Evolutionary conservation across 495 filamentous ascomycete genomes (phyloP).

Genomic region (Choiromyces venosus): DNA sequence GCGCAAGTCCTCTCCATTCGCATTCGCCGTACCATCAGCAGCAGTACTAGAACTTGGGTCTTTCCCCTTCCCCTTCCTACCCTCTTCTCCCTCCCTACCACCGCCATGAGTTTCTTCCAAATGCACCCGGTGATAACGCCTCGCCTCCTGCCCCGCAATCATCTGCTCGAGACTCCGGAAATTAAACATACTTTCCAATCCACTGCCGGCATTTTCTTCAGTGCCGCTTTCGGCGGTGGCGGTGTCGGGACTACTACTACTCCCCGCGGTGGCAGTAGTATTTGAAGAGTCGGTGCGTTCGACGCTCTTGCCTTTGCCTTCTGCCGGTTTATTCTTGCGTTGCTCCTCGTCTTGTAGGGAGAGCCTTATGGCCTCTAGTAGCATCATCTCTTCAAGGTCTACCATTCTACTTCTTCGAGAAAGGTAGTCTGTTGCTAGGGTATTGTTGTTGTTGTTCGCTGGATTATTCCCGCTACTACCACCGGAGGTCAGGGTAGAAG

Average conservation of each 20-base stretch:
- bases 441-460: constrained; percentile 43
- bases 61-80: constrained; percentile 16
- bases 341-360: constrained; percentile 89
- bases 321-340: constrained; percentile 61
- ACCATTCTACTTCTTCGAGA: constrained; percentile 62
- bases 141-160: constrained; percentile 61
- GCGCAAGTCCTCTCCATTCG: background rate
- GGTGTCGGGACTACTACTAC: constrained; percentile 48
- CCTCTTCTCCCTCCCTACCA: constrained; percentile 16
- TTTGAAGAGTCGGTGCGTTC: constrained; percentile 54
- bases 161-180: constrained; percentile 83
- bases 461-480: constrained; percentile 13
- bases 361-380: constrained; percentile 88
- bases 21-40: constrained; percentile 1
- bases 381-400: constrained; percentile 96
- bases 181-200: constrained; percentile 78
- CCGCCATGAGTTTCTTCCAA: too few species aligned
- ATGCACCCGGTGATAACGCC: constrained; percentile 6
- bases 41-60: constrained; percentile 2
- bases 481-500: constrained; percentile 11
- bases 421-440: background rate
- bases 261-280: constrained; percentile 43
- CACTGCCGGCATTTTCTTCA: constrained; percentile 49
- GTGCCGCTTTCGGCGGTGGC: constrained; percentile 38
- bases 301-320: constrained; percentile 75